A percentile compares a stretch with the other conserved stretches of the same genome.
phyloP scores from a whole-genome alignment of 805 yeast genomes.

The Lipomyces spencermartinsiae region DNA sequence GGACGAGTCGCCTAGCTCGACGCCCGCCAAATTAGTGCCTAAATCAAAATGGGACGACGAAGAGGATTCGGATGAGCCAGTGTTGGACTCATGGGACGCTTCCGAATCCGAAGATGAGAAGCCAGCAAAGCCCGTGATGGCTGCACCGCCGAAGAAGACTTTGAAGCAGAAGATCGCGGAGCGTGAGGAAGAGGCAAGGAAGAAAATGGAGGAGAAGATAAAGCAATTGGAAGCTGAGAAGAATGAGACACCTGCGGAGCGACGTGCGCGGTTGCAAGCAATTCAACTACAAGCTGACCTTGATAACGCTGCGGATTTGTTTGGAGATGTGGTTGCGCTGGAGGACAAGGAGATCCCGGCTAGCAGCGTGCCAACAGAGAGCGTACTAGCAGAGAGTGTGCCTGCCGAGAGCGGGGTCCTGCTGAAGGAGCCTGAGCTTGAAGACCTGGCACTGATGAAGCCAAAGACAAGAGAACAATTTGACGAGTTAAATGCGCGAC shows the following conservation, averaged over 20 bases:
- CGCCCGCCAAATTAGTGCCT: conserved; percentile 59
- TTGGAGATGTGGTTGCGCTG: conserved; percentile 59
- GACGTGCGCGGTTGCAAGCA: conserved; percentile 72
- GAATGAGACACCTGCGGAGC: conserved; percentile 67
- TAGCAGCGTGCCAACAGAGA: conserved; percentile 14
- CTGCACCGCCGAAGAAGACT: conserved; percentile 52
- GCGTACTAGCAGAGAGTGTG: conserved; percentile 45
- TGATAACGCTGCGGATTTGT: conserved; percentile 90
- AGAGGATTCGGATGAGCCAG: conserved; percentile 74
- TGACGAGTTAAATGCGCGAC: conserved; percentile 75
- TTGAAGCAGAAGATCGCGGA: conserved; percentile 51
- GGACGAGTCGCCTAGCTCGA: conserved; percentile 88
- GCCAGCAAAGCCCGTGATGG: conserved; percentile 43
- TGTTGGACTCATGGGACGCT: conserved; percentile 85
- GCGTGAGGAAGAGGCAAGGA: conserved; percentile 53
- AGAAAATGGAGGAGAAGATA: conserved; percentile 49
- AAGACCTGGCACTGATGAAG: conserved; percentile 51
- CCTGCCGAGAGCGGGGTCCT: conserved; percentile 47
- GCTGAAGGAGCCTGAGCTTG: conserved; percentile 41
- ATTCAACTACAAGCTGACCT: conserved; percentile 87
- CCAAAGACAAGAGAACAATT: conserved; percentile 81
- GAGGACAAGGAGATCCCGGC: conserved; percentile 30
- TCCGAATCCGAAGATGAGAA: conserved; percentile 67
- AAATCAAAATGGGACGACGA: conserved; percentile 85
- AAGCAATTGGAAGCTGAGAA: conserved; percentile 38